Evolutionary conservation across 106 monocot genomes (phyloP).

Genomic region (Dendrobium huoshanense): DNA sequence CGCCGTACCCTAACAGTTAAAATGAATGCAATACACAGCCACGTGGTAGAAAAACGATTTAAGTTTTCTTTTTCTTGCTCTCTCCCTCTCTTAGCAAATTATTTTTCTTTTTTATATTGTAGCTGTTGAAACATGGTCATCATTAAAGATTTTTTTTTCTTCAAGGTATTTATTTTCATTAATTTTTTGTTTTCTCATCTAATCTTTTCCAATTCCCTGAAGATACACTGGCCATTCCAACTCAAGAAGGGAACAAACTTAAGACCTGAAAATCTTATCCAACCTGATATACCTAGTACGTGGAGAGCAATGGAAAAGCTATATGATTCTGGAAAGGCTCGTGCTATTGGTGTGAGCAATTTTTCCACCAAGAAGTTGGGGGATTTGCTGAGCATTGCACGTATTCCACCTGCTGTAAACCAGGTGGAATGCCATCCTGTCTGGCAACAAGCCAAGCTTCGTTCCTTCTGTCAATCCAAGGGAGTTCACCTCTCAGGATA

Average conservation of each 20-base stretch:
- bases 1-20: too few relatives aligned
- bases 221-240: constrained; percentile 59
- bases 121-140: too few relatives aligned
- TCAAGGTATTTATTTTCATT: neutral
- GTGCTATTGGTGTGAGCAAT: constrained; percentile 76
- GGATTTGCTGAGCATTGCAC: constrained; percentile 42
- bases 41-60: too few relatives aligned
- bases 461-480: constrained; percentile 37
- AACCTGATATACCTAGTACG: constrained; percentile 46
- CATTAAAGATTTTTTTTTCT: neutral
- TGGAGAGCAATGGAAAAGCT: constrained; percentile 71
- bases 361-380: constrained; percentile 65
- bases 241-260: constrained; percentile 44
- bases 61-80: too few relatives aligned
- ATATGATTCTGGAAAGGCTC: constrained; percentile 59
- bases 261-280: constrained; percentile 35
- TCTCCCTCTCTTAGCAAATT: too few relatives aligned
- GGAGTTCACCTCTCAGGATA: constrained; percentile 66
- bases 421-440: constrained; percentile 79
- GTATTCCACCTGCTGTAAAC: constrained; percentile 58
- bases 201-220: neutral
- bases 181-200: neutral
- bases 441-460: constrained; percentile 73
- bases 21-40: too few relatives aligned
- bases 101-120: too few relatives aligned